Evolutionary conservation across 148 eudicot genomes (phyloP), one percentile per base, ranked within the genome.

Genomic region (Nyssa sinensis): DNA sequence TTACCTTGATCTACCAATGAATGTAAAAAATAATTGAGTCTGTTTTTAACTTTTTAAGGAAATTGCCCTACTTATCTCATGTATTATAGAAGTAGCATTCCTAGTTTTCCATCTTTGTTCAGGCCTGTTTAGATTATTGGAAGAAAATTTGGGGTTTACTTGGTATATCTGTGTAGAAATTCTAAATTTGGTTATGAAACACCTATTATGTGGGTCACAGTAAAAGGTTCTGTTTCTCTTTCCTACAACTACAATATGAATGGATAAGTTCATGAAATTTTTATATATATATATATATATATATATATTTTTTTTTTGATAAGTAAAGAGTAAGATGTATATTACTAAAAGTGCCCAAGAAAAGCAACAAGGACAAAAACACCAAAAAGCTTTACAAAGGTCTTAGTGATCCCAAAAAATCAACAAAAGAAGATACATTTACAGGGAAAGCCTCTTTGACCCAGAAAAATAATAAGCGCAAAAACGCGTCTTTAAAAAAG

Each of bases 11-110:
- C 51, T 34, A 57, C 75, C 12, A 8, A 28, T 72, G 75, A 10
- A 24, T 72, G 75, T 72, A 61, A 13, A 72, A 60, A 60, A 6
- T 13, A 35, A 61, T 23, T 27, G 35, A 28, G 27, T 61, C 37
- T 27, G 6, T 21, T 21, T n/a, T 13, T 19, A 44, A 21, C 59
- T 19, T 25, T 19, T 37, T 8, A 34, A 66, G 4, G 10, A 2
- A 35, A 27, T 11, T 35, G 39, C 37, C 28, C 30, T 28, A 59
- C 3, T 17, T 28, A 24, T 72, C 29, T 61, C n/a, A 27, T 62
- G 10, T 1, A 72, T 14, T 35, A 41, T 41, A 44, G 27, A 21
- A 60, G 37, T 71, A 31, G 33, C 30, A 34, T 71, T 33, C 59
- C 25, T 31, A 24, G 17, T 34, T 2, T 55, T 2, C 1, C 19